These are phyloP conservation scores for Aspergillus japonicus DNA, from an alignment of 2,329 filamentous ascomycete species.

Conservation along the genomic window DNA sequence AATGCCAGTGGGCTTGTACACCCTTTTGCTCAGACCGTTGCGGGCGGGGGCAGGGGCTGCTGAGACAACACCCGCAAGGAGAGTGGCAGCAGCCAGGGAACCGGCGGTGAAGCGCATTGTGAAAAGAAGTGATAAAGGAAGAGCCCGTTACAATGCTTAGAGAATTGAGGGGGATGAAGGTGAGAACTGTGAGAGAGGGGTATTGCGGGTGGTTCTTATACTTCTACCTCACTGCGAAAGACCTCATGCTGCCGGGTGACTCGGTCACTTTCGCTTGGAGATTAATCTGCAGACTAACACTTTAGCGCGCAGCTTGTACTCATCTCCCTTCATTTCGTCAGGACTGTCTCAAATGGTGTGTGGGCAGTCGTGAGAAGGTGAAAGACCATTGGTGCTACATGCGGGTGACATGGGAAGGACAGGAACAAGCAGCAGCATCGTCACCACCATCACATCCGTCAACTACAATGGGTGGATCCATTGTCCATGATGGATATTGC, in stretches of 20 bases:
- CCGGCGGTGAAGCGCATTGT: slow-evolving; percentile 1
- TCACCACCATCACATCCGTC: background rate
- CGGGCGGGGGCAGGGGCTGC: slow-evolving; percentile 4
- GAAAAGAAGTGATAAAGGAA: background rate
- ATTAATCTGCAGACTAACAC: background rate
- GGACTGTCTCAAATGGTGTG: background rate
- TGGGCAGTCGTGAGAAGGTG: background rate
- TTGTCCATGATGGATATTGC: slow-evolving; percentile 2
- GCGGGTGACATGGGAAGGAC: background rate
- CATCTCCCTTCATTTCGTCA: background rate
- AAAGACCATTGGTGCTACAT: background rate
- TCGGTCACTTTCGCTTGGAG: background rate
- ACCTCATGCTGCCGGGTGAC: background rate
- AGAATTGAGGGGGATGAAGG: background rate
- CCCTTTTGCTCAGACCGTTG: slow-evolving; percentile 8
- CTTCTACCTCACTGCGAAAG: background rate
- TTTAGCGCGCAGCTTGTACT: background rate
- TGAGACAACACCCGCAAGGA: background rate
- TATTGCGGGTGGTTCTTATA: background rate
- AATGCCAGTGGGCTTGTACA: slow-evolving; percentile 10
- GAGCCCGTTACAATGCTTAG: background rate
- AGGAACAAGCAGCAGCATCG: background rate
- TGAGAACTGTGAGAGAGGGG: background rate
- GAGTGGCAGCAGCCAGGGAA: background rate
- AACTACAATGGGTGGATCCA: background rate